Evolutionary conservation across 495 filamentous ascomycete genomes (phyloP).

Genomic region (Penicillium ochrochloron): DNA sequence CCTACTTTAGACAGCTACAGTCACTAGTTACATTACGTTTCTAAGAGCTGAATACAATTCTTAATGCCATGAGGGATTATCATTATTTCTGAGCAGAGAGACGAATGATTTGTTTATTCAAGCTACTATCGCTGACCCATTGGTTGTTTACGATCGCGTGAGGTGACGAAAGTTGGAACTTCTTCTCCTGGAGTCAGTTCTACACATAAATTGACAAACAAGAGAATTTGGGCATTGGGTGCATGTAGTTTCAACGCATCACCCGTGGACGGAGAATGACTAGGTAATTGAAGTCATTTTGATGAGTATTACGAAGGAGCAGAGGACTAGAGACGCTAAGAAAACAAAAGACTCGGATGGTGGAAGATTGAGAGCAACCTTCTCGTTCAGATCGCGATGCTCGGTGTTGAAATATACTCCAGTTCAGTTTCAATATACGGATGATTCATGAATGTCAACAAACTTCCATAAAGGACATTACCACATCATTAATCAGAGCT

Average conservation of each 20-base stretch:
- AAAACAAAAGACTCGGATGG: background rate
- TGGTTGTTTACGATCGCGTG: too few relatives aligned
- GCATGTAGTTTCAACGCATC: background rate
- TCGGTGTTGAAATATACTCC: background rate
- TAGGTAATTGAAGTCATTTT: too few relatives aligned
- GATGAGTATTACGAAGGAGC: too few relatives aligned
- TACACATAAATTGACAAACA: background rate
- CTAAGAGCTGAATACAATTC: too few relatives aligned
- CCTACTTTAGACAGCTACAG: too few relatives aligned
- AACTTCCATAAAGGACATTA: background rate
- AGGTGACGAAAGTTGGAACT: too few relatives aligned
- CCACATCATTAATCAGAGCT: slow-evolving; percentile 1
- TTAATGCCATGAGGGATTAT: too few relatives aligned
- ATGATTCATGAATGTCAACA: background rate
- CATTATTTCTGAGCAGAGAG: too few relatives aligned
- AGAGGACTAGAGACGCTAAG: background rate
- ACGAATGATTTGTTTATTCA: too few relatives aligned
- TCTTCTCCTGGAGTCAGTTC: background rate
- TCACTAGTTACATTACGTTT: too few relatives aligned
- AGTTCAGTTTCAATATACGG: background rate
- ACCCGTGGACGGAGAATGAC: too few relatives aligned
- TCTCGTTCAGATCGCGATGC: background rate
- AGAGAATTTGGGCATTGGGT: background rate
- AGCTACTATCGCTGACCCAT: too few relatives aligned
- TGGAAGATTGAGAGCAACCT: background rate